phyloP scores from a whole-genome alignment of 805 yeast genomes.

The Wickerhamiella domercqiae region DNA sequence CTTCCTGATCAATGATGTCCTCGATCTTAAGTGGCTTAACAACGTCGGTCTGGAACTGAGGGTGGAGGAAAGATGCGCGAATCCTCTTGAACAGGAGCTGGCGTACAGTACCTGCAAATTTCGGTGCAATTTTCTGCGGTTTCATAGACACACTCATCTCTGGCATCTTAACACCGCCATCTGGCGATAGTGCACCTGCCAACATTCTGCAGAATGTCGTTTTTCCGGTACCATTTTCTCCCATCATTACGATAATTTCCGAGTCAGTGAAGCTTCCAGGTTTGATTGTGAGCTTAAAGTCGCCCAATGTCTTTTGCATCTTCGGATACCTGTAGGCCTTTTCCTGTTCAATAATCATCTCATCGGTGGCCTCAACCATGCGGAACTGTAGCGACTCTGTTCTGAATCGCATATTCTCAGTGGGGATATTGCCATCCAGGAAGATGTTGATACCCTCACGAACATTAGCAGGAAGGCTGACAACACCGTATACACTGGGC shows the following conservation, averaged over 20 bases:
- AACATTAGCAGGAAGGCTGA: conserved; percentile 87
- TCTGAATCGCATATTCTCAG: conserved; percentile 95
- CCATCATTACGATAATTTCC: conserved; percentile 97
- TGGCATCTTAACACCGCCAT: conserved; percentile 64
- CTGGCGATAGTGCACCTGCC: conserved; percentile 88
- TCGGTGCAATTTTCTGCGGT: conserved; percentile 98
- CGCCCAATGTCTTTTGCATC: conserved; percentile 90
- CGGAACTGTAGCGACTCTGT: conserved; percentile 89
- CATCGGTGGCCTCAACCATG: conserved; percentile 77
- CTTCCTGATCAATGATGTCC: conserved; percentile 93
- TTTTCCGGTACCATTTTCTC: conserved; percentile 99
- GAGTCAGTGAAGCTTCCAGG: conserved; percentile 89
- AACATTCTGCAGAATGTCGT: conserved; percentile 91
- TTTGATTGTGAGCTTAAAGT: conserved; percentile 70
- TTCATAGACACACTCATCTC: conserved; percentile 90
- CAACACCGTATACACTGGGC: conserved; percentile 98
- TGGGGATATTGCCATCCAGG: conserved; percentile 93
- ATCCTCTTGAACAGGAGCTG: conserved; percentile 94
- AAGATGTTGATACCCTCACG: conserved; percentile 98
- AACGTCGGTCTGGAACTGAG: conserved; percentile 97
- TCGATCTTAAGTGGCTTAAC: conserved; percentile 89
- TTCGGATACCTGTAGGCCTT: conserved; percentile 63
- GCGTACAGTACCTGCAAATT: conserved; percentile 96
- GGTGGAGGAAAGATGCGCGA: conserved; percentile 82
- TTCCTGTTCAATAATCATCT: conserved; percentile 58